A percentile compares a stretch with the other conserved stretches of the same genome.
phyloP scores from a whole-genome alignment of 2,329 filamentous ascomycete species.

The Trichoderma endophyticum region DNA sequence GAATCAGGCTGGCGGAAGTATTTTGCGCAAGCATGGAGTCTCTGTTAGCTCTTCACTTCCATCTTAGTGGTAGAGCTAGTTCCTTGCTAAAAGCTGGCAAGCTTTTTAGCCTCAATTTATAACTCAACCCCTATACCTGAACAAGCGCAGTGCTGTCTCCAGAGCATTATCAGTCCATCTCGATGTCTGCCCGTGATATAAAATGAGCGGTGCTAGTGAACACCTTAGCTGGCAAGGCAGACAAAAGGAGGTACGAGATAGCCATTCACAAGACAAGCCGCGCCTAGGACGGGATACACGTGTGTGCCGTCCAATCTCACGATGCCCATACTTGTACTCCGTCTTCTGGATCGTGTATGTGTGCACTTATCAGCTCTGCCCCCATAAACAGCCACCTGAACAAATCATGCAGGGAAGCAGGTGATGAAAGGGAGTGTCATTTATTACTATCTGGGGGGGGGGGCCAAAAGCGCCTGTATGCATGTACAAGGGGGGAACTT shows the following conservation, averaged over 20 bases:
- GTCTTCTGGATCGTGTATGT: background rate
- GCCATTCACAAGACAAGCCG: background rate
- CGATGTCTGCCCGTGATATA: background rate
- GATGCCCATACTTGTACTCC: background rate
- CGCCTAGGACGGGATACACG: background rate
- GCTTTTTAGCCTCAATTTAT: background rate
- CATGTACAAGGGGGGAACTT: slow-evolving; percentile 1
- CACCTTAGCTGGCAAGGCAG: background rate
- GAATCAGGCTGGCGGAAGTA: background rate
- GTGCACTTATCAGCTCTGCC: background rate
- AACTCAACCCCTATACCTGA: background rate
- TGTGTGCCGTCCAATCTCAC: background rate
- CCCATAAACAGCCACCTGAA: background rate
- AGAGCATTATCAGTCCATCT: background rate
- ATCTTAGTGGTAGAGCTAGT: background rate
- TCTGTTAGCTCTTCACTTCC: background rate
- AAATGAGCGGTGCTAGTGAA: background rate
- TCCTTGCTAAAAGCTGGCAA: background rate
- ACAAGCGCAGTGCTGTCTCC: background rate
- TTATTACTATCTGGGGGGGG: background rate
- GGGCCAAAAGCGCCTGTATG: background rate
- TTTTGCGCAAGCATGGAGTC: background rate
- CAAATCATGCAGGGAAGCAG: slow-evolving; percentile 5
- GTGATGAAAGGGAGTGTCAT: slow-evolving; percentile 1
- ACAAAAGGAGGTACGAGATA: background rate